Conservation (phyloP, 345 rosid genomes). For the Ricinus communis region DNA sequence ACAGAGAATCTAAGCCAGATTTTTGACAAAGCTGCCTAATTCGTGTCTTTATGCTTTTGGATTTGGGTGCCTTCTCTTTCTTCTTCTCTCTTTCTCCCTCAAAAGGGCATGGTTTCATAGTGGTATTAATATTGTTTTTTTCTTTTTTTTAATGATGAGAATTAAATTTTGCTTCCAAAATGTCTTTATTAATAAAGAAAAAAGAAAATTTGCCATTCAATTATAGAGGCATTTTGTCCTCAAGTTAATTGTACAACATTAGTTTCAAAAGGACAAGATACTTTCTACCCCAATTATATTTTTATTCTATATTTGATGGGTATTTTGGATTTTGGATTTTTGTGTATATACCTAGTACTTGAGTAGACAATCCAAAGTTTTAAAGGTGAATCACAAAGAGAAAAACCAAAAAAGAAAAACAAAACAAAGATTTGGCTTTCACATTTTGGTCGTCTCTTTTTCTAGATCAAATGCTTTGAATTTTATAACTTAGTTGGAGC, state of each 20-base stretch:
- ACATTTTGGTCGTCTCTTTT: too few species aligned
- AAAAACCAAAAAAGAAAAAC: too few species aligned
- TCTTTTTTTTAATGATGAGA: background rate
- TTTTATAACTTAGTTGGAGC: too few species aligned
- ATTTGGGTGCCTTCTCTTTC: background rate
- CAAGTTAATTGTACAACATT: background rate
- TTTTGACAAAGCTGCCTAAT: constrained; percentile 2
- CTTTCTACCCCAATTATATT: too few species aligned
- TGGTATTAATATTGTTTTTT: background rate
- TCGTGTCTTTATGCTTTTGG: constrained; percentile 13
- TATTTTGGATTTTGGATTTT: background rate
- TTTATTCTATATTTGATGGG: background rate
- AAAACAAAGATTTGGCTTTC: too few species aligned
- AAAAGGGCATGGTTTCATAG: too few species aligned
- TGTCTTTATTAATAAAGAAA: too few species aligned
- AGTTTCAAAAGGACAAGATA: too few species aligned
- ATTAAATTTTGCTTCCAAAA: too few species aligned
- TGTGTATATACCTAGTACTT: background rate
- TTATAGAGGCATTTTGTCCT: background rate
- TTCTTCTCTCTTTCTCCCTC: too few species aligned
- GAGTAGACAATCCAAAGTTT: background rate
- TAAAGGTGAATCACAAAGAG: too few species aligned
- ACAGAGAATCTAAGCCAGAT: constrained; percentile 7
- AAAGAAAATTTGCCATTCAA: background rate
- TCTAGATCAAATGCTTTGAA: too few species aligned